These are phyloP conservation scores for Neurospora intermedia DNA, from an alignment of 495 filamentous ascomycete species.

Conservation along the genomic window DNA sequence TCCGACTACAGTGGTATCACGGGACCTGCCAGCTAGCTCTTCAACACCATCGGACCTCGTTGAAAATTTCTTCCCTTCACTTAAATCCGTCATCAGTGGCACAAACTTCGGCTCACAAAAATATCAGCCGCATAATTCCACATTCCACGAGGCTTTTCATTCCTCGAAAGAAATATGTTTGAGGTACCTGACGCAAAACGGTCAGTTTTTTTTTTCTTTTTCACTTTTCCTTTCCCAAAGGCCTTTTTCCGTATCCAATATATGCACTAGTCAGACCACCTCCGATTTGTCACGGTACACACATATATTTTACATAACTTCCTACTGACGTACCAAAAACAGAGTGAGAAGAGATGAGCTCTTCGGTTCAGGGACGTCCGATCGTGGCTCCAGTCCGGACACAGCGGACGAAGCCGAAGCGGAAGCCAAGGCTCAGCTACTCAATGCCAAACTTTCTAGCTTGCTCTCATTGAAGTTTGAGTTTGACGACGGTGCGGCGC, in stretches of 20 bases:
- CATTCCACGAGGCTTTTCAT: background rate
- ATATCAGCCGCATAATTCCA: background rate
- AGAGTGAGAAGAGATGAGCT: conserved; percentile 45
- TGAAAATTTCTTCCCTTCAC: background rate
- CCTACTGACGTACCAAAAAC: background rate
- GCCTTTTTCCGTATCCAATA: background rate
- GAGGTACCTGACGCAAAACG: conserved; percentile 43
- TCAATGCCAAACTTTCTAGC: conserved; percentile 32
- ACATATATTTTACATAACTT: background rate
- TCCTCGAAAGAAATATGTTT: conserved; percentile 28
- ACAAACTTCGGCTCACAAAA: background rate
- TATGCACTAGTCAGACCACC: background rate
- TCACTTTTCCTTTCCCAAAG: background rate
- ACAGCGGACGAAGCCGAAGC: conserved; percentile 13
- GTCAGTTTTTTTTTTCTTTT: conserved; percentile 19
- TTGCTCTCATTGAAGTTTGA: conserved; percentile 27
- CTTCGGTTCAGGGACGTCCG: conserved; percentile 22
- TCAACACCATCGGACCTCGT: background rate
- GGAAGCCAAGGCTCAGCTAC: conserved; percentile 21
- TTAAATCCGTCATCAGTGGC: background rate
- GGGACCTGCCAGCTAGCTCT: background rate
- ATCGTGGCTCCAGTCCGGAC: conserved; percentile 13
- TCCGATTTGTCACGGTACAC: background rate
- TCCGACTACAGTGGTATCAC: background rate
- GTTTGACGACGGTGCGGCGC: background rate